Base-by-base conservation (phyloP, 2,329 filamentous ascomycete genomes). In the Aureobasidium mangrovei region DNA sequence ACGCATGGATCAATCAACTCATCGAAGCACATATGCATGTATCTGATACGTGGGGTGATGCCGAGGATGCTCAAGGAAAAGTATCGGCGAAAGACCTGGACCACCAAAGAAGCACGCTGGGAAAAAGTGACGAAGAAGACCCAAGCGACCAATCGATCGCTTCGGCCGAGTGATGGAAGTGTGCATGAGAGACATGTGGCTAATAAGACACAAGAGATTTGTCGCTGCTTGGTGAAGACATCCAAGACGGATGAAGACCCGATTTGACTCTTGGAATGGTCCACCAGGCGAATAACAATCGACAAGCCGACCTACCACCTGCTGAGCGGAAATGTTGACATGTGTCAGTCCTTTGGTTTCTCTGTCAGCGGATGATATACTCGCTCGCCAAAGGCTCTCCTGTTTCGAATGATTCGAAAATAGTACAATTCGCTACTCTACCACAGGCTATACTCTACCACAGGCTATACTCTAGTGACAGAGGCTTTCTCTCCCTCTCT, bases 1-100 rank as follows among this genome's bases (percentile, higher is more conserved):
- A 29, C 24, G 46, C 35, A 49, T 49, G 35, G 35, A 49, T 31
- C 46, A 18, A 49, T 39, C 35, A n/a, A 49, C 27, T 8, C 40
- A 40, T 36, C 24, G 26, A 49, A 12, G 46, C 28, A 36, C 35
- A 49, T 49, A 12, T 38, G 36, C 32, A 26, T 26, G n/a, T 40
- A 49, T n/a, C 46, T 49, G 46, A 40, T 40, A 49, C 35, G 36
- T 49, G 46, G 46, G 36, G 46, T 49, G 46, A 49, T 49, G 35
- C 35, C 28, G 27, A 32, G 18, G 18, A 18, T 4, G 32, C 45
- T 12, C 33, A 39, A 47, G 24, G 46, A 6, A 31, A 49, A 40
- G 35, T 49, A 24, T 49, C 40, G 36, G 35, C 35, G 35, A 24
- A 32, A 40, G 35, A 49, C 35, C 45, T 47, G 26, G 35, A 31